Conservation (phyloP, 2,329 filamentous ascomycete genomes). For the Claviceps sp. region DNA sequence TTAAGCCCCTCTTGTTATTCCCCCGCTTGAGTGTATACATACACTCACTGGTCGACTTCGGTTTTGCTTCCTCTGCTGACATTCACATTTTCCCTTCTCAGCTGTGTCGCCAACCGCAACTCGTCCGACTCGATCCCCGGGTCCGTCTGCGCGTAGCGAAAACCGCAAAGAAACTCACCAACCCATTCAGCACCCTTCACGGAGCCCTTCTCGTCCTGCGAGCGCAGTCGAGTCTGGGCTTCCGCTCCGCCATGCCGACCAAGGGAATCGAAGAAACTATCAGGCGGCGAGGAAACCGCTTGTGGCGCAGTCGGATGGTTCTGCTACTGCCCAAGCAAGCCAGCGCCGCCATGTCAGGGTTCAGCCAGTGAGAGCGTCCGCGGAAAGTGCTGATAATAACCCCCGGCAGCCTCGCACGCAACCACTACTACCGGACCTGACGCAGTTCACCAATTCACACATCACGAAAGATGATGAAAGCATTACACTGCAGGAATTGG, state of each 20-base stretch:
- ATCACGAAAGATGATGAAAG: constrained; percentile 47
- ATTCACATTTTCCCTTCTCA: constrained; percentile 11
- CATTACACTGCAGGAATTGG: constrained; percentile 63
- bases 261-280: constrained; percentile 25
- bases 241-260: constrained; percentile 30
- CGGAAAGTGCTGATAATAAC: constrained; percentile 27
- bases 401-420: constrained; percentile 28
- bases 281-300: constrained; percentile 32
- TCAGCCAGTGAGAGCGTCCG: constrained; percentile 17
- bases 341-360: constrained; percentile 16
- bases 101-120: constrained; percentile 20
- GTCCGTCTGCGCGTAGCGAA: constrained; percentile 39
- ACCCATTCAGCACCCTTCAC: constrained; percentile 37
- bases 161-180: constrained; percentile 26
- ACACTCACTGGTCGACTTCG: neutral
- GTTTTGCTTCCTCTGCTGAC: constrained; percentile 14
- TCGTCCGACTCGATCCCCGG: constrained; percentile 37
- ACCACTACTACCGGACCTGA: constrained; percentile 51
- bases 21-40: neutral
- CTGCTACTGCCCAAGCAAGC: constrained; percentile 17
- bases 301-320: constrained; percentile 30
- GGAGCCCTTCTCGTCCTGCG: constrained; percentile 38
- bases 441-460: constrained; percentile 50
- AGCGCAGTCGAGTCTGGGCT: constrained; percentile 26
- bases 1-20: neutral